Evolutionary conservation across 108 stramenopile genomes (phyloP), one percentile per base, ranked within the genome.

Genomic region (Pseudonitzschia delicatissima): DNA sequence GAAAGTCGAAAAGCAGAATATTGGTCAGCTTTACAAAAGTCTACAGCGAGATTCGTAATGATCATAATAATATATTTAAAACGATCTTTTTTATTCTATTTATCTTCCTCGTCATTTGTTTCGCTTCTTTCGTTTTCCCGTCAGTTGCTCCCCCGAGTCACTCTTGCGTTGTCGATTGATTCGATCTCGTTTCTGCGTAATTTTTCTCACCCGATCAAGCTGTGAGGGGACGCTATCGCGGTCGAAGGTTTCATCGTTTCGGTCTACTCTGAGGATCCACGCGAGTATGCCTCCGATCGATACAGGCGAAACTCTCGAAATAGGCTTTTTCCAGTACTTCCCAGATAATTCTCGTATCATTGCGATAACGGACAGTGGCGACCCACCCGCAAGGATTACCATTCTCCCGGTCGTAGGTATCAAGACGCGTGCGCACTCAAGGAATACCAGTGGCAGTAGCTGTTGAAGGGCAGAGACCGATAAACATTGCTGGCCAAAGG

Each of bases 401-500:
- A 77, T 67, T 15, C 76, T 74, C 17, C 84, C 87, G n/a, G 62
- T 67, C 17, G 12, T 42, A 11, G 71, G 70, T 6, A 62, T 48
- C 69, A 88, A 55, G 11, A 81, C 73, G 17, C 87, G 57, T 8
- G 82, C 87, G 53, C 77, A 68, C 67, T 88, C 80, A n/a, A 52
- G 39, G 21, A 88, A 60, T 36, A 85, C 21, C 0, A 81, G 52
- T 31, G 87, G 79, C 33, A 88, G 29, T n/a, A 88, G 45, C 42
- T 69, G 60, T 4, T 62, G 21, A 20, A 88, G 71, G 49, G 75
- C 62, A 48, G 44, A 71, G 9, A 67, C 34, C 6, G 82, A 81
- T 6, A 88, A 36, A 55, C 87, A 88, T 29, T 61, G 64, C 50
- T 78, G 62, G 9, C 87, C 87, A 71, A 88, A 88, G 37, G 87